Base-by-base conservation (phyloP, 768 basidiomycete genomes). In the Amanita pseudoporphyria region DNA sequence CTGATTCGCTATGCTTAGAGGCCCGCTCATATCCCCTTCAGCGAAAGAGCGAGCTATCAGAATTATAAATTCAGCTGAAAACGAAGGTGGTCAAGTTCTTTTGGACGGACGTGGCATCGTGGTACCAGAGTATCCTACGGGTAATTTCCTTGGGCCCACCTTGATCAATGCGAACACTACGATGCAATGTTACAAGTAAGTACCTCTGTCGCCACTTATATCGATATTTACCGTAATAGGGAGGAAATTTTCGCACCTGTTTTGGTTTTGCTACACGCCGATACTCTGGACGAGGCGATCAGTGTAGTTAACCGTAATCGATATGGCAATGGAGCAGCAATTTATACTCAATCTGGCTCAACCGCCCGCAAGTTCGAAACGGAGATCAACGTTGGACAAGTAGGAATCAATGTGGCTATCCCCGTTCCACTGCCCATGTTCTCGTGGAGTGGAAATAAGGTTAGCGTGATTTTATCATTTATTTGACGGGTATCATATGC, bases 201-300 rank as follows among this genome's bases (percentile, higher is more conserved):
- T 66, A 26, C 33, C n/a, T 30, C 30, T 2, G 54, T 40, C 49
- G 52, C 35, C 51, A 33, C 24, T 38, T 5, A 4, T 47, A 30
- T 45, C 7, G 28, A 26, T 43, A 42, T 32, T 24, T 10, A 52
- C 13, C 24, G 21, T 35, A 26, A 13, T 53, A 94, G 92, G 54
- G 82, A 93, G 61, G 95, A 97, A 62, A 95, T 97, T 51, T 98
- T 98, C 56, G 95, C 93, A 12, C 95, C 95, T 1, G 95, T 84
- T 1, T 72, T 98, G 24, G 71, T 84, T 9, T 72, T 94, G 49
- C 60, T 97, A 48, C 73, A 77, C 42, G 88, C 83, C 5, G 81
- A 92, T 30, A 89, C 83, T 0, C 70, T 98, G 37, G 93, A 97
- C 53, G 90, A 95, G 52, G 94, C 92, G 10, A 74, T 97, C 52